A percentile compares a stretch with the other conserved stretches of the same genome.
Conservation (phyloP, 2,329 filamentous ascomycete species). For the Talaromyces sp. region DNA sequence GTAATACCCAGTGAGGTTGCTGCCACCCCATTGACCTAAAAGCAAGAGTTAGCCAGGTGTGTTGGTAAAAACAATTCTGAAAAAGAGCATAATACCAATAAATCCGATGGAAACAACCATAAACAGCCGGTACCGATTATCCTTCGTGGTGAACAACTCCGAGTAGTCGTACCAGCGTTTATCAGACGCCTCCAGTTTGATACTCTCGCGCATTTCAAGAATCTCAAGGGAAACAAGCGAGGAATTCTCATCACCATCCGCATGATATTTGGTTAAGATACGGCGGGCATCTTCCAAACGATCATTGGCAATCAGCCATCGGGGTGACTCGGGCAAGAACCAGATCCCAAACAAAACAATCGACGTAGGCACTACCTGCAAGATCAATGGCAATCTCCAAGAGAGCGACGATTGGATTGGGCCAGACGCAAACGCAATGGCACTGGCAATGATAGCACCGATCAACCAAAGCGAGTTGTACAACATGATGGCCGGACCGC, state of each 20-base stretch:
- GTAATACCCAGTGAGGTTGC: conserved; percentile 3
- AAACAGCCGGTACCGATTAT: background rate
- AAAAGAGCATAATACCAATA: background rate
- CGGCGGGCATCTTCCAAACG: conserved; percentile 54
- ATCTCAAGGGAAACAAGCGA: conserved; percentile 26
- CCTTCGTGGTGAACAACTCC: conserved; percentile 47
- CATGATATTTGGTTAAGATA: conserved; percentile 55
- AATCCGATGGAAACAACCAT: background rate
- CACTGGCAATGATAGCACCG: background rate
- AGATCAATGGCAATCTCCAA: conserved; percentile 2
- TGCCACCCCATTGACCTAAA: conserved; percentile 2
- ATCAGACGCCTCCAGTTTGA: conserved; percentile 35
- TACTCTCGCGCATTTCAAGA: conserved; percentile 25
- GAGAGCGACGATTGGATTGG: background rate
- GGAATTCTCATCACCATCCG: conserved; percentile 36
- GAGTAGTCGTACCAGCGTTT: conserved; percentile 59
- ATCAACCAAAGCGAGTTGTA: background rate
- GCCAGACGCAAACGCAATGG: background rate
- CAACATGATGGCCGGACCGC: background rate
- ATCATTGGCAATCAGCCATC: conserved; percentile 40
- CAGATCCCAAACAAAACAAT: background rate
- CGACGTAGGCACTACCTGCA: conserved; percentile 2
- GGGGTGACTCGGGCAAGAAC: conserved; percentile 6
- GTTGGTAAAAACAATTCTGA: too few species aligned
- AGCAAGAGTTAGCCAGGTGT: background rate